These are phyloP conservation scores for Geotrichum macrosporum DNA, from an alignment of 1,139 yeast species.

Conservation along the genomic window DNA sequence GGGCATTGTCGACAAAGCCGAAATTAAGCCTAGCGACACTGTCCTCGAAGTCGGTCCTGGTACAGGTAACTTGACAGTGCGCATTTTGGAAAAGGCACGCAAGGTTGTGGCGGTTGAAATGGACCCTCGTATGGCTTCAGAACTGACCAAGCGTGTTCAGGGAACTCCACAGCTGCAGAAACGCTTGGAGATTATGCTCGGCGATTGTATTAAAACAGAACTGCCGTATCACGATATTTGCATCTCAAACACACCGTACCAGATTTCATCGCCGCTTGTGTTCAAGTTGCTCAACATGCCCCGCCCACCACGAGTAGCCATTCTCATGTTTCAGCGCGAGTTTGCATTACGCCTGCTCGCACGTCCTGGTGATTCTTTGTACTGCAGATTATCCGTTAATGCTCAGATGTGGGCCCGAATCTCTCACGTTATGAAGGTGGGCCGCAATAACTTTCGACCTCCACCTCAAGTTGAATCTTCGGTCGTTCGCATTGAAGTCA, in stretches of 20 bases:
- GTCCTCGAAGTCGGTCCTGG: constrained; percentile 99
- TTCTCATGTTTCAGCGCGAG: constrained; percentile 96
- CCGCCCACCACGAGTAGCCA: constrained; percentile 89
- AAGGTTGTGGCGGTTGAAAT: constrained; percentile 93
- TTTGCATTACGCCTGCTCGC: constrained; percentile 91
- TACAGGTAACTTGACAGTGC: constrained; percentile 94
- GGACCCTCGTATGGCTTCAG: constrained; percentile 99
- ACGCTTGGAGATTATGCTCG: constrained; percentile 83
- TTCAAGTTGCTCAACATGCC: constrained; percentile 89
- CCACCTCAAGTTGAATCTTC: constrained; percentile 98
- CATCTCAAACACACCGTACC: constrained; percentile 96
- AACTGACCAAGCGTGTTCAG: constrained; percentile 92
- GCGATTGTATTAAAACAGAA: constrained; percentile 95
- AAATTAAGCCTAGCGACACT: constrained; percentile 82
- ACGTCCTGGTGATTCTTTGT: constrained; percentile 88
- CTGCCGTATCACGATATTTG: constrained; percentile 94
- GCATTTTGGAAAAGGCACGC: constrained; percentile 85
- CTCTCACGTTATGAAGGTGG: constrained; percentile 97
- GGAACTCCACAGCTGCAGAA: constrained; percentile 84
- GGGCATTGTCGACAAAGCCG: constrained; percentile 96
- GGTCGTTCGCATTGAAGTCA: constrained; percentile 89
- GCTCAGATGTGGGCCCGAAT: constrained; percentile 99
- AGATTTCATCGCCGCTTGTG: constrained; percentile 92
- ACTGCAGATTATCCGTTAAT: constrained; percentile 90
- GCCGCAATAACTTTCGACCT: constrained; percentile 92